A percentile compares a stretch with the other conserved stretches of the same genome.
These are phyloP conservation scores for Daedalea quercina DNA, from an alignment of 768 basidiomycete species.

Conservation along the genomic window DNA sequence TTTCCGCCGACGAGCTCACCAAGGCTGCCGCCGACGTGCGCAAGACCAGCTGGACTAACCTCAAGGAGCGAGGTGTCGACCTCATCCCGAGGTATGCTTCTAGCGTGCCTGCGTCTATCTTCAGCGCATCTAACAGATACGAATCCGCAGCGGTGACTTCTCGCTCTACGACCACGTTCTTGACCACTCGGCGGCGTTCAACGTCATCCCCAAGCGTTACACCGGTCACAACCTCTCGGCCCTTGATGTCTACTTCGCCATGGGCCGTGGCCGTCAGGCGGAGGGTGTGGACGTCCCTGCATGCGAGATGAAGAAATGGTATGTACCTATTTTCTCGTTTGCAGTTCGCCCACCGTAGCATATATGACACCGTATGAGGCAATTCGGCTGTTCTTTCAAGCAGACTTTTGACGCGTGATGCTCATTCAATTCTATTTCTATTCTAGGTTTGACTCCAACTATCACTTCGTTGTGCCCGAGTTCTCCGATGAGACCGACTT, in stretches of 20 bases:
- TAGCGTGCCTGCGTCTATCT: constrained; percentile 12
- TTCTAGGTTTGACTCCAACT: constrained; percentile 93
- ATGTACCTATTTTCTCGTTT: constrained; percentile 22
- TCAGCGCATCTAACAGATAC: constrained; percentile 10
- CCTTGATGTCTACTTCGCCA: constrained; percentile 96
- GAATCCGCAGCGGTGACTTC: constrained; percentile 78
- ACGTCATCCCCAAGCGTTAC: constrained; percentile 95
- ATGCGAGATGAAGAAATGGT: constrained; percentile 99
- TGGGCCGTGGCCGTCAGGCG: constrained; percentile 97
- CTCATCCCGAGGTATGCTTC: constrained; percentile 77
- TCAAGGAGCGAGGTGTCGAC: constrained; percentile 85
- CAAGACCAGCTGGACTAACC: constrained; percentile 79
- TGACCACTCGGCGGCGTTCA: constrained; percentile 94
- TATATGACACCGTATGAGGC: background rate
- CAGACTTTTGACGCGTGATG: background rate
- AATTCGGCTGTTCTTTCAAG: background rate
- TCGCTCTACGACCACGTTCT: constrained; percentile 98
- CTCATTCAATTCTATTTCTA: background rate
- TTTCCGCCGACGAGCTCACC: constrained; percentile 80
- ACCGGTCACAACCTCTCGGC: constrained; percentile 76
- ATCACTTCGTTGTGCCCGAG: constrained; percentile 98
- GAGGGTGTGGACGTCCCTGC: constrained; percentile 94
- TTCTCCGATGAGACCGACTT: constrained; percentile 86
- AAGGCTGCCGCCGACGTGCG: constrained; percentile 84
- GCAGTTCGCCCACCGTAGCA: background rate